phyloP scores from a whole-genome alignment of 1,284 basidiomycete species.

The Microbotryum violaceum region DNA sequence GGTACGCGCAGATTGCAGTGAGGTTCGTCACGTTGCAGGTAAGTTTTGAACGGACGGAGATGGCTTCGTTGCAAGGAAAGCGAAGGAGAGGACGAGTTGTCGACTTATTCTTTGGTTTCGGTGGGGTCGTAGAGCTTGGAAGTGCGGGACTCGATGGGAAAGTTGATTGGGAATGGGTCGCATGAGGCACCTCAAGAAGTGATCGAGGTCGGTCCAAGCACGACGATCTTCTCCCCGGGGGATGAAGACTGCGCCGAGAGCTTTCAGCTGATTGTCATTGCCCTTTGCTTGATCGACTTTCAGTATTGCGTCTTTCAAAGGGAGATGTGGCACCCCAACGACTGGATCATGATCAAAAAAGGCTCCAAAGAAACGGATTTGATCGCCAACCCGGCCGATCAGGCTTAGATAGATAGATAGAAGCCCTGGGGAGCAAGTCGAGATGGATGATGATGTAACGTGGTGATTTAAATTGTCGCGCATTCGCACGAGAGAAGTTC shows the following conservation, averaged over 20 bases:
- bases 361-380: constrained; percentile 26
- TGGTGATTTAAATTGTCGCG: neutral
- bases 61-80: too few species aligned
- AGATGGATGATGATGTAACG: neutral
- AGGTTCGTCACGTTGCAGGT: constrained; percentile 25
- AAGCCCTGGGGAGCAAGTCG: neutral
- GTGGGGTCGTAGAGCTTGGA: constrained; percentile 17
- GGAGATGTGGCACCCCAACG: constrained; percentile 30
- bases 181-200: constrained; percentile 21
- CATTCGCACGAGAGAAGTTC: neutral
- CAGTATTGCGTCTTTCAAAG: constrained; percentile 30
- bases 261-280: too few species aligned
- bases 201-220: constrained; percentile 11
- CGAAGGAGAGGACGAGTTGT: too few species aligned
- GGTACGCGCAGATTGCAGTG: constrained; percentile 22
- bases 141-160: constrained; percentile 13
- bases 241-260: too few species aligned
- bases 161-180: constrained; percentile 17
- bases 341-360: constrained; percentile 25
- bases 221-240: neutral
- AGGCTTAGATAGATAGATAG: neutral
- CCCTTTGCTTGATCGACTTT: neutral
- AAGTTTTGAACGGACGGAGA: neutral
- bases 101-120: too few species aligned
- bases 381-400: constrained; percentile 20